Conservation (phyloP, 2,329 filamentous ascomycete species). For the Neonectria coccinea region DNA sequence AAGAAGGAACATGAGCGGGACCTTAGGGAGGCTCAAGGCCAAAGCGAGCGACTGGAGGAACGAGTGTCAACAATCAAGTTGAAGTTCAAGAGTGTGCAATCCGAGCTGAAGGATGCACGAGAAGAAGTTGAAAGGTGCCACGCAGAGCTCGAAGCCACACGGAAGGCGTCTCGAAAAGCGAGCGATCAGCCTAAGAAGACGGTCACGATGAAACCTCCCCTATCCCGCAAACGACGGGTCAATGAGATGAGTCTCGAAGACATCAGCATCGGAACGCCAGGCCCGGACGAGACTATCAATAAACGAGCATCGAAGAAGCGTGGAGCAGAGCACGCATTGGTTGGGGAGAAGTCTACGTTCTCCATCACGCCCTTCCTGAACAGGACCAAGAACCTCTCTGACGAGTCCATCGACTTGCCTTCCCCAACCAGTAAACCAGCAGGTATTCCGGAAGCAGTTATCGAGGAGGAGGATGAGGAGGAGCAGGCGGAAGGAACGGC, state of each 20-base stretch:
- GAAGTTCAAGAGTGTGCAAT: constrained; percentile 77
- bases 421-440: constrained; percentile 38
- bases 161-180: constrained; percentile 28
- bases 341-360: constrained; percentile 91
- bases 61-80: constrained; percentile 76
- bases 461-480: constrained; percentile 46
- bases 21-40: constrained; percentile 69
- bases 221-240: constrained; percentile 58
- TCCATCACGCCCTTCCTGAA: constrained; percentile 96
- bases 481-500: constrained; percentile 27
- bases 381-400: constrained; percentile 69
- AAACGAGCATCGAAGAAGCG: constrained; percentile 67
- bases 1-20: constrained; percentile 64
- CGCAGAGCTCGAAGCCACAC: constrained; percentile 54
- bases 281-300: constrained; percentile 55
- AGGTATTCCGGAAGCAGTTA: constrained; percentile 44
- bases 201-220: constrained; percentile 45
- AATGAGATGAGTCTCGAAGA: constrained; percentile 61
- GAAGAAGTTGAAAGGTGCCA: constrained; percentile 54
- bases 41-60: constrained; percentile 74
- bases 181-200: constrained; percentile 42
- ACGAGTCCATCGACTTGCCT: constrained; percentile 49
- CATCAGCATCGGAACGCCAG: constrained; percentile 60
- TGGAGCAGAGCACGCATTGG: constrained; percentile 61
- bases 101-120: constrained; percentile 76